Evolutionary conservation across 495 filamentous ascomycete species (phyloP).

Genomic region (Aspergillus saccharolyticus): DNA sequence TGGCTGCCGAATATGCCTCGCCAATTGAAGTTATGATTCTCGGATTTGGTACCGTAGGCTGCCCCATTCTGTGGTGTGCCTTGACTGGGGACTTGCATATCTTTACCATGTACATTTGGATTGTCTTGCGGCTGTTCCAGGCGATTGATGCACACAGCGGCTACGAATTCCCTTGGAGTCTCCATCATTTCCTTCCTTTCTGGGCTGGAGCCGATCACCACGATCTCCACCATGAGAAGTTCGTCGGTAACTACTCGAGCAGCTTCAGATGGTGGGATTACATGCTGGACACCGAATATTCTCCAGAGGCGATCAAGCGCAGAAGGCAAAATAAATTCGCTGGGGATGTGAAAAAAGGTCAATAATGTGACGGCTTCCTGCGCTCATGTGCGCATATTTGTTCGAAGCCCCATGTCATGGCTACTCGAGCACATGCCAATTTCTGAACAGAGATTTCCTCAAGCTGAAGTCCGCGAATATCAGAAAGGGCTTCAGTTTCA

Average conservation of each 20-base stretch:
- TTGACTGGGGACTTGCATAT: conserved; percentile 85
- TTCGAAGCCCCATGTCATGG: background rate
- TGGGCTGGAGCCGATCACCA: conserved; percentile 98
- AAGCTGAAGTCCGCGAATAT: background rate
- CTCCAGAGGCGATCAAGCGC: conserved; percentile 76
- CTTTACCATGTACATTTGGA: conserved; percentile 97
- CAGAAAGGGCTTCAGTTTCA: background rate
- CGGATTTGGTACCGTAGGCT: conserved; percentile 82
- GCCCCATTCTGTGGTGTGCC: conserved; percentile 80
- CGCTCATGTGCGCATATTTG: background rate
- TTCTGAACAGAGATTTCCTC: background rate
- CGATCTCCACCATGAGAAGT: conserved; percentile 93
- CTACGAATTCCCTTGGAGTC: conserved; percentile 95
- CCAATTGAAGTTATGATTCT: conserved; percentile 97
- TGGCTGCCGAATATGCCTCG: conserved; percentile 95
- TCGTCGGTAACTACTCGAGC: conserved; percentile 96
- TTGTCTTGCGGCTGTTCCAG: conserved; percentile 87
- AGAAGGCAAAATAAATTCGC: conserved; percentile 74
- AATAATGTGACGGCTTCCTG: conserved; percentile 14
- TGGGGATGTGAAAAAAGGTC: conserved; percentile 54
- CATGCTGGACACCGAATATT: conserved; percentile 86
- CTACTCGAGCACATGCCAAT: background rate
- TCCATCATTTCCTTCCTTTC: conserved; percentile 94
- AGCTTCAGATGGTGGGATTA: conserved; percentile 99
- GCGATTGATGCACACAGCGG: conserved; percentile 96